Percentiles rank a stretch among this genome's conserved stretches.
phyloP scores from a whole-genome alignment of 441 rosid species.

The Erysimum cheiri region DNA sequence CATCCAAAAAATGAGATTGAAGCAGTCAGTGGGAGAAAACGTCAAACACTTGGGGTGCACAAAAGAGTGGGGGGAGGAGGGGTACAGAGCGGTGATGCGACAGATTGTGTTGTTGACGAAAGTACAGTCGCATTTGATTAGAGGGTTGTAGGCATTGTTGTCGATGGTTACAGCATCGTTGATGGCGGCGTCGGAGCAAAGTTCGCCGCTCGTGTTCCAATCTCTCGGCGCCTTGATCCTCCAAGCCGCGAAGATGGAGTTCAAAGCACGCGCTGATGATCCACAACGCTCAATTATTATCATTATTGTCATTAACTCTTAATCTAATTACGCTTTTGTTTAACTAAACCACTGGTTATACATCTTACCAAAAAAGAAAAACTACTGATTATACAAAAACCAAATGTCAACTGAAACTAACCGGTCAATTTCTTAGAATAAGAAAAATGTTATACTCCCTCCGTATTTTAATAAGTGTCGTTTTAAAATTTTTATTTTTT shows the following conservation, averaged over 20 bases:
- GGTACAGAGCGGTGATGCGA: slow-evolving; percentile 61
- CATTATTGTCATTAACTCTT: no score
- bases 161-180: slow-evolving; percentile 44
- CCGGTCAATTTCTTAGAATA: not conserved
- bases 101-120: slow-evolving; percentile 45
- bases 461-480: no score
- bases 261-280: slow-evolving; percentile 50
- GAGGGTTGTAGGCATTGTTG: slow-evolving; percentile 44
- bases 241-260: slow-evolving; percentile 59
- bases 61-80: not conserved
- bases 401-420: not conserved
- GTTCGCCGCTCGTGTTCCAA: slow-evolving; percentile 71
- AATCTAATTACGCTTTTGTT: not conserved
- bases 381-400: not conserved
- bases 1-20: not conserved
- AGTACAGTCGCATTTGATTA: slow-evolving; percentile 68
- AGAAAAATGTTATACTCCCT: not conserved
- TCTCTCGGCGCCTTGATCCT: slow-evolving; percentile 31
- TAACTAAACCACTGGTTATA: slow-evolving; percentile 30
- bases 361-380: slow-evolving; percentile 28
- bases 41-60: slow-evolving; percentile 15
- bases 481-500: no score
- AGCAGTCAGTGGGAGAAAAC: not conserved
- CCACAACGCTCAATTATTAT: not conserved
- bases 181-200: slow-evolving; percentile 62